These are phyloP conservation scores for Pochonia chlamydosporia DNA, from an alignment of 2,329 filamentous ascomycete genomes.

Conservation along the genomic window DNA sequence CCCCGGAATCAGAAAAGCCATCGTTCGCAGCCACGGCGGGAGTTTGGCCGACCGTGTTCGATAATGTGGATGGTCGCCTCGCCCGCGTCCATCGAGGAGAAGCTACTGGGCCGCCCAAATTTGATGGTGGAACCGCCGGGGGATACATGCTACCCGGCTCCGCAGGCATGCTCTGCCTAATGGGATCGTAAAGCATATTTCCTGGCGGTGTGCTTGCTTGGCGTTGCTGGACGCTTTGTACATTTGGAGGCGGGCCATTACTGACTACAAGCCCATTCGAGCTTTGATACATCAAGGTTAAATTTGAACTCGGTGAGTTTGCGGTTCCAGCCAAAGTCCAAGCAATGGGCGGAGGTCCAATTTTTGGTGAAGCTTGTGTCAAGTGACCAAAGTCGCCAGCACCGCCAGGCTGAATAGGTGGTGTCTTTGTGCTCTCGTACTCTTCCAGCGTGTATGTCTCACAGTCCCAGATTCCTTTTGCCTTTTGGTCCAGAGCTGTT, in stretches of 20 bases:
- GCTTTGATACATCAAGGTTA: constrained; percentile 74
- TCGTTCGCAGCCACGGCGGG: constrained; percentile 24
- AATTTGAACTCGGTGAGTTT: constrained; percentile 76
- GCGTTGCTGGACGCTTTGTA: constrained; percentile 7
- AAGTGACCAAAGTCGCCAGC: constrained; percentile 36
- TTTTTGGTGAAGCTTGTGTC: constrained; percentile 41
- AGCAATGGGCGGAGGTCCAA: constrained; percentile 51
- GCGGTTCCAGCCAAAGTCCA: constrained; percentile 87
- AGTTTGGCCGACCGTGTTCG: constrained; percentile 13
- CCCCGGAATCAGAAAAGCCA: constrained; percentile 13
- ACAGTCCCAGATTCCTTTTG: constrained; percentile 78
- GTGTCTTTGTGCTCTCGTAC: constrained; percentile 62
- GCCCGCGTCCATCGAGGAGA: constrained; percentile 28
- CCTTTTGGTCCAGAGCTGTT: constrained; percentile 79
- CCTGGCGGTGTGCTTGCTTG: constrained; percentile 46
- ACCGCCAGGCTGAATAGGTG: constrained; percentile 29
- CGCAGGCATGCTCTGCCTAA: constrained; percentile 45
- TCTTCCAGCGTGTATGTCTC: constrained; percentile 66
- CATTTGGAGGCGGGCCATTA: constrained; percentile 5
- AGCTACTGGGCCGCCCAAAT: constrained; percentile 41
- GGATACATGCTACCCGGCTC: constrained; percentile 43
- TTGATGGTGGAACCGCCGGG: constrained; percentile 42
- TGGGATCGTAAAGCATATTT: constrained; percentile 56
- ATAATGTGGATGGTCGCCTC: constrained; percentile 18
- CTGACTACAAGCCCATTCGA: constrained; percentile 7